phyloP scores from a whole-genome alignment of 495 filamentous ascomycete genomes.

The Neurospora tetrasperma region DNA sequence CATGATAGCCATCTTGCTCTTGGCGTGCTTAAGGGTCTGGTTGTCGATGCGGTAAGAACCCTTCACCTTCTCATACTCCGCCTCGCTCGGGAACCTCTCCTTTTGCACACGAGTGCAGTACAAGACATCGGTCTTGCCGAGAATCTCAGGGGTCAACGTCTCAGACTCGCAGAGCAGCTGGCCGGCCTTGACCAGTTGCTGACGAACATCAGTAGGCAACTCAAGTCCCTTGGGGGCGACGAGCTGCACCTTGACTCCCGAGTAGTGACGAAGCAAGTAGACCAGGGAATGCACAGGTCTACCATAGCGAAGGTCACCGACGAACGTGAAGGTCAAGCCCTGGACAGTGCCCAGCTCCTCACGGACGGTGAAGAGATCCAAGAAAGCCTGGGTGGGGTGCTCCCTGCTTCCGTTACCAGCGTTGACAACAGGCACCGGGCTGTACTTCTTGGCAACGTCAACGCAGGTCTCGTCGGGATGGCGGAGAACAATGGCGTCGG shows the following conservation, averaged over 20 bases:
- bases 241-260: constrained; percentile 75
- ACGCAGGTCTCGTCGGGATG: constrained; percentile 76
- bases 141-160: constrained; percentile 72
- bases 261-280: constrained; percentile 88
- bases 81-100: constrained; percentile 75
- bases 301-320: constrained; percentile 85
- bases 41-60: constrained; percentile 82
- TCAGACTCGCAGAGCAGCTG: constrained; percentile 66
- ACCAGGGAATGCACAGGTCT: constrained; percentile 90
- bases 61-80: constrained; percentile 77
- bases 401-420: constrained; percentile 91
- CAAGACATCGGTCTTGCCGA: constrained; percentile 75
- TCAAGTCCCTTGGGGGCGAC: constrained; percentile 72
- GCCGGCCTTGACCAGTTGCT: constrained; percentile 57
- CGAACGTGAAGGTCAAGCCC: constrained; percentile 89
- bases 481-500: constrained; percentile 86
- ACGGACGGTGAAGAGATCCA: constrained; percentile 97
- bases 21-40: constrained; percentile 79
- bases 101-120: constrained; percentile 96
- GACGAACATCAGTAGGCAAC: constrained; percentile 63
- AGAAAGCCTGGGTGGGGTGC: constrained; percentile 94
- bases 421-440: constrained; percentile 86
- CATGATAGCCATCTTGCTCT: constrained; percentile 84
- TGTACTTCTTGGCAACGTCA: constrained; percentile 71
- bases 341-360: constrained; percentile 93